Base-by-base conservation (phyloP, 805 yeast species). In the Candida sonorensis region DNA sequence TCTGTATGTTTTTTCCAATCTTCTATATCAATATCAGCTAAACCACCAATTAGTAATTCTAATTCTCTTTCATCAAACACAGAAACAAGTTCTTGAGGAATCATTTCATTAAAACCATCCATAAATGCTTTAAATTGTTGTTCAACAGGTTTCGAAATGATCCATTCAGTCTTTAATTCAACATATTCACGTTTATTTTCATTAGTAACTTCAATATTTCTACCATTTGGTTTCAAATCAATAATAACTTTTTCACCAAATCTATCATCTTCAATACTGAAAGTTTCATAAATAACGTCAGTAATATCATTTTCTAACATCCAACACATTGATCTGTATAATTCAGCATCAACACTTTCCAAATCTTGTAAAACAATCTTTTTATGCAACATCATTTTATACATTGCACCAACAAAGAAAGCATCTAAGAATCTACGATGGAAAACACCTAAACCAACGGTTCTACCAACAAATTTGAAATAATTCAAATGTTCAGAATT, bases 1-100 rank as follows among this genome's bases (percentile, higher is more conserved):
- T 92, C 99, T 14, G 99, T 92, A 59, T 92, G 97, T 57, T 86
- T 88, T 65, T 87, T 92, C 99, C 99, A 92, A 66, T 92, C 99
- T 44, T 88, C 97, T 37, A 90, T 83, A 60, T 92, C 98, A 51
- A 92, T 90, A 52, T 92, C 98, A 2, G 97, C 92, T 53, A 92
- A 78, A 60, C 99, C 99, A 58, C 98, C 98, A 61, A 92, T 92
- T 55, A 92, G 73, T 56, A 92, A 67, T 67, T 92, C 99, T 44
- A 92, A 67, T 63, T 92, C 99, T 59, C 97, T 81, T 66, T 92
- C 98, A 62, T 92, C 98, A 57, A 92, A 92, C 27, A 92, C 98
- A 46, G 84, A 86, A 35, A 92, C 94, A 40, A 92, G 67, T 57
- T 92, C 98, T 62, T 88, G 96, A 19, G 99, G 98, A 41, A 92